A percentile compares a stretch with the other conserved stretches of the same genome.
Conservation (phyloP, 2,329 filamentous ascomycete genomes). For the Xylaria sp. region DNA sequence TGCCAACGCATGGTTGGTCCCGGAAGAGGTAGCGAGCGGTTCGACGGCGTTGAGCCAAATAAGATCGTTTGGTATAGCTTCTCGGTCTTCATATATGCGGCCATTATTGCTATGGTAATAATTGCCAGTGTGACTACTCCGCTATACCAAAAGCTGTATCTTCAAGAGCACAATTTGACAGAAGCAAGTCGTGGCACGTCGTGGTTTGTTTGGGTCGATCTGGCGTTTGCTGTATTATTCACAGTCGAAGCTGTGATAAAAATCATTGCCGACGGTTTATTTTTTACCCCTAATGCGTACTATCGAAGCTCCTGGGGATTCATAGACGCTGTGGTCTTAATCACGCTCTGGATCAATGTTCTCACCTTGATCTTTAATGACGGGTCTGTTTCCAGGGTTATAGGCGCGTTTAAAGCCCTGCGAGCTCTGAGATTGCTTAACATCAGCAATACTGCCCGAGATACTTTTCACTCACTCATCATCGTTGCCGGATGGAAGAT, state of each 20-base stretch:
- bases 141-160: conserved; percentile 91
- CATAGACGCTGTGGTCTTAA: conserved; percentile 89
- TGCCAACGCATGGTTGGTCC: conserved; percentile 94
- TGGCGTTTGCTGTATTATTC: conserved; percentile 89
- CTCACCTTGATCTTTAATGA: conserved; percentile 83
- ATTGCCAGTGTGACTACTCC: conserved; percentile 95
- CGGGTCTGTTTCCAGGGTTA: conserved; percentile 85
- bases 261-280: conserved; percentile 91
- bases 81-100: conserved; percentile 91
- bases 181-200: conserved; percentile 69
- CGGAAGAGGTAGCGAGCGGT: conserved; percentile 84
- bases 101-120: conserved; percentile 97
- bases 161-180: conserved; percentile 58
- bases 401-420: conserved; percentile 96
- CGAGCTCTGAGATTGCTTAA: conserved; percentile 92
- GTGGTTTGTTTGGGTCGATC: conserved; percentile 96
- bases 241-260: conserved; percentile 89
- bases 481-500: conserved; percentile 96
- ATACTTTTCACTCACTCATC: conserved; percentile 97
- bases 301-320: conserved; percentile 96
- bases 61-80: conserved; percentile 92
- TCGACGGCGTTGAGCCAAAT: conserved; percentile 90
- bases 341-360: conserved; percentile 97
- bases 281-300: conserved; percentile 97
- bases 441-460: conserved; percentile 92